Base-by-base conservation (phyloP, 257 asterid genomes). In the Handroanthus guayacan region DNA sequence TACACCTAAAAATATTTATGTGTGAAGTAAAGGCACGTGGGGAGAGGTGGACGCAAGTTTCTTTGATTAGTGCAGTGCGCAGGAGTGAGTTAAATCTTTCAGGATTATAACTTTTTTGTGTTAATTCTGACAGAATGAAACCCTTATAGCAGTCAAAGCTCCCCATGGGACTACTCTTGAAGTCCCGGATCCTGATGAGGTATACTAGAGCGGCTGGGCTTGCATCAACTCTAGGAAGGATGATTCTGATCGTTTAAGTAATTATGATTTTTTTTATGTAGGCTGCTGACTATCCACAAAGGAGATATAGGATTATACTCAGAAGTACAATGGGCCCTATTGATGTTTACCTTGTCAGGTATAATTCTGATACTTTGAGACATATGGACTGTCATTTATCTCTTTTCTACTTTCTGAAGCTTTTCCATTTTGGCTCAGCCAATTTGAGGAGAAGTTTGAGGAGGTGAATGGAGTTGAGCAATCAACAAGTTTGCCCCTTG, bases 101-200 rank as follows among this genome's bases (percentile, higher is more conserved):
- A n/a, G 4, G 51, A 41, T 36, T 62, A 61, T 56, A 69, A 81
- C 82, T 56, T 77, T 79, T 78, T 70, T 41, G 20, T 79, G 51
- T 67, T 58, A 34, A 67, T 62, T 80, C 70, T 72, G 73, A 82
- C 89, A 94, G 99, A 94, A 90, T 87, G 90, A 88, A 84, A 90
- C 94, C 70, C 82, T 90, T 18, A 87, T 90, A 80, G 96, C 96
- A 48, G 82, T 90, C 79, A 90, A 90, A 87, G 96, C 96, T 70
- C 94, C 94, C 12, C 96, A 90, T 75, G 96, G 96, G 18, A 90
- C 94, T 64, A 88, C 96, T 48, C 86, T 90, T 62, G 96, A 90
- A 84, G 96, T 90, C 81, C 94, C 96, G 58, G 90, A 90, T 72
- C 94, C 96, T 66, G 94, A 90, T 62, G 96, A 90, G 94, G 96